These are phyloP conservation scores for Plasmodium reichenowi DNA, from an alignment of 169 alveolate species.

Conservation along the genomic window DNA sequence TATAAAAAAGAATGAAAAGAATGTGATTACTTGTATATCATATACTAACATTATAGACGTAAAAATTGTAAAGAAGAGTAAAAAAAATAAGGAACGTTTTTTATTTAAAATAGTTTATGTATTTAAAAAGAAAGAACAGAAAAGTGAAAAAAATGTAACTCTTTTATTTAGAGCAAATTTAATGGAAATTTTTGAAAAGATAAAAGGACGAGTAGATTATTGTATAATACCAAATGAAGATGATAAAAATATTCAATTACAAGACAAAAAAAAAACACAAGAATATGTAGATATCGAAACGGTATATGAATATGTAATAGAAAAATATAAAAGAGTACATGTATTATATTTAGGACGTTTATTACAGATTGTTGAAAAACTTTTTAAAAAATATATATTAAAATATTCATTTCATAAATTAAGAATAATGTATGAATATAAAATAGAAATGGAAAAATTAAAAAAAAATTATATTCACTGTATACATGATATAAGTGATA, in stretches of 20 bases:
- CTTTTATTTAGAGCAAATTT: slow-evolving; percentile 21
- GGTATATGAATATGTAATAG: slow-evolving; percentile 37
- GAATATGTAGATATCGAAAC: slow-evolving; percentile 51
- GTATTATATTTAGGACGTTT: slow-evolving; percentile 33
- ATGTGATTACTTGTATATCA: slow-evolving; percentile 51
- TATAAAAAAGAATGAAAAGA: slow-evolving; percentile 40
- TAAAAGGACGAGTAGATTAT: slow-evolving; percentile 17
- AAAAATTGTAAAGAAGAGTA: slow-evolving; percentile 29
- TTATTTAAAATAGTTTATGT: slow-evolving; percentile 53
- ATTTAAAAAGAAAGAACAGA: slow-evolving; percentile 36
- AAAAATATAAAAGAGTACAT: slow-evolving; percentile 29
- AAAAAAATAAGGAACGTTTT: slow-evolving; percentile 18
- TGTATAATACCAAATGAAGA: background rate
- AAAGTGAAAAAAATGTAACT: slow-evolving; percentile 39
- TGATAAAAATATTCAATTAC: background rate
- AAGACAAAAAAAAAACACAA: background rate
- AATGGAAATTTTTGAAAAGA: slow-evolving; percentile 38
- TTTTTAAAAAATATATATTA: slow-evolving; percentile 7
- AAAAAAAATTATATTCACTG: background rate
- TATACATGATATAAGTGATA: slow-evolving; percentile 18
- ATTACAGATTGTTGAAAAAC: slow-evolving; percentile 19
- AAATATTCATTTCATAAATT: background rate
- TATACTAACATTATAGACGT: slow-evolving; percentile 34
- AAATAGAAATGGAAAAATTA: slow-evolving; percentile 9
- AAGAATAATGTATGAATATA: slow-evolving; percentile 1